Evolutionary conservation across 169 alveolate genomes (phyloP).

Genomic region (Plasmodium relictum): DNA sequence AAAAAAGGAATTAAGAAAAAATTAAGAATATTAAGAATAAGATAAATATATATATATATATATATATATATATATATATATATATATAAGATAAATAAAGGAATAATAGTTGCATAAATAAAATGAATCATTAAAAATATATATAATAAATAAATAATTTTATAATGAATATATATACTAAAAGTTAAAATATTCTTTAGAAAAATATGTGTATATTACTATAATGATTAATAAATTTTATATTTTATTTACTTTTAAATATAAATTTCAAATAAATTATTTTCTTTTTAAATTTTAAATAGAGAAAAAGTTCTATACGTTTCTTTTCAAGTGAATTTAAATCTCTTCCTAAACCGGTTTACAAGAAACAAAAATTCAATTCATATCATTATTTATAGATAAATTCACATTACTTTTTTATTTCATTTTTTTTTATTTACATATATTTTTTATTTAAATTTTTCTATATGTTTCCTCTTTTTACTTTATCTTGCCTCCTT

Average conservation of each 20-base stretch:
- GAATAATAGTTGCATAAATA: too few species aligned
- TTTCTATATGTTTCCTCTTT: background rate
- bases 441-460: background rate
- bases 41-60: too few species aligned
- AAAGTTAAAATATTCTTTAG: too few species aligned
- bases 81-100: too few species aligned
- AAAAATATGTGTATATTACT: background rate
- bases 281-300: background rate
- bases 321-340: constrained; percentile 45
- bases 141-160: too few species aligned
- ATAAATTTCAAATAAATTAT: too few species aligned
- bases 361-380: background rate
- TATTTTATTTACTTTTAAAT: too few species aligned
- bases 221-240: background rate
- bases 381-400: background rate
- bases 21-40: too few species aligned
- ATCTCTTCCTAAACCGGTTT: constrained; percentile 76
- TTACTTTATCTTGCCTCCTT: background rate
- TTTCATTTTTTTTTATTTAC: background rate
- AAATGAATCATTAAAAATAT: too few species aligned
- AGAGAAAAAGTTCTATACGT: constrained; percentile 58
- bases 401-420: background rate
- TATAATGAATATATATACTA: too few species aligned
- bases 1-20: background rate
- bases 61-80: too few species aligned